Evolutionary conservation across 495 filamentous ascomycete species (phyloP), one percentile per base, ranked within the genome.

Genomic region (Pyronema omphalodes): DNA sequence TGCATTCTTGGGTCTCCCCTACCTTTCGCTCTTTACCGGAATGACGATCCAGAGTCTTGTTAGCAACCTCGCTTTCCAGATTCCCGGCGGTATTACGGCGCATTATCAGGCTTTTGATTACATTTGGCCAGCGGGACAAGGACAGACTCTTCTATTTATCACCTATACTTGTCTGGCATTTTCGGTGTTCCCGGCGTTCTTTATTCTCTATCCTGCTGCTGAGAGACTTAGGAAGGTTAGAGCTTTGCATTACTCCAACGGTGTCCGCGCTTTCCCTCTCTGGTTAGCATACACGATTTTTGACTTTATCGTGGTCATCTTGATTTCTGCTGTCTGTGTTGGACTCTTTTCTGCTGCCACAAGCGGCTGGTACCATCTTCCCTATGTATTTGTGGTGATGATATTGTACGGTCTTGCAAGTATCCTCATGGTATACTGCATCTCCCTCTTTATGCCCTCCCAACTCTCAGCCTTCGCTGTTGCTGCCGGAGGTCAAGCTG

Each of bases 211-310:
- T 67, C 84, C 84, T 19, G 91, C 84, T 3, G 64, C 82, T 4
- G 87, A 94, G 65, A 74, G 87, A 9, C 70, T 85, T 9, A 68
- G 80, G 7, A 81, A 86, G 51, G 82, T 94, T 34, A 73, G 88
- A 35, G 82, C 83, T 11, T 69, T 94, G 43, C 82, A 94, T 60
- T 94, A 89, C 67, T 87, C 83, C 46, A 93, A 89, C 61, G 85
- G 84, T 50, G 84, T 86, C 9, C 71, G 80, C 37, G 74, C 75
- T 0, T 60, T 85, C 1, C 82, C 82, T 3, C 69, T 91, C 8
- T 91, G 85, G 83, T 67, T 82, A 3, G 84, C 87, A 8, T 88
- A 94, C 66, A 70, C 80, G 3, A 56, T 66, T 0, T 93, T 93
- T 60, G 87, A 94, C 69, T 88, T 86, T 60, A 60, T 78, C 41